phyloP scores from a whole-genome alignment of 768 basidiomycete genomes.

The Mycena galopus region DNA sequence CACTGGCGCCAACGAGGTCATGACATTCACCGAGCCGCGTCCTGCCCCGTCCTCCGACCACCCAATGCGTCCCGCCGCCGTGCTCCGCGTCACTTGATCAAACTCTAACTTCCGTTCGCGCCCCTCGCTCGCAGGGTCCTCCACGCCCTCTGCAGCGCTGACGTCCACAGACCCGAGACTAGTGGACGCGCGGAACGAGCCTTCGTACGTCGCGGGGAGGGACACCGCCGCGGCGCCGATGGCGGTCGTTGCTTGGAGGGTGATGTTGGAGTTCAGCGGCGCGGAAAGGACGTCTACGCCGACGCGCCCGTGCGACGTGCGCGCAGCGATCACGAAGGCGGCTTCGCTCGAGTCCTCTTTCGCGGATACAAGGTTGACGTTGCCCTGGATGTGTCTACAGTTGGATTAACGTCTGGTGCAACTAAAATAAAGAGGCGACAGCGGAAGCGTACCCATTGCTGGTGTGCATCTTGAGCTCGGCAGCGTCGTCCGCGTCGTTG shows the following conservation, averaged over 20 bases:
- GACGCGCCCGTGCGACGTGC: conserved; percentile 15
- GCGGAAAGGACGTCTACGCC: conserved; percentile 10
- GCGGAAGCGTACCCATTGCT: conserved; percentile 25
- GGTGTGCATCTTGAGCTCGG: conserved; percentile 12
- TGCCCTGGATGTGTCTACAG: conserved; percentile 8
- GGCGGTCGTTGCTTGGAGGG: conserved; percentile 15
- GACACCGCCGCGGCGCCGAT: conserved; percentile 1
- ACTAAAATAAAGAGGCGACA: neutral
- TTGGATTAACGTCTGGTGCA: neutral
- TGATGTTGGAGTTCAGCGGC: conserved; percentile 5
- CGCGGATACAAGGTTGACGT: conserved; percentile 20
- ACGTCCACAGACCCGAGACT: neutral
- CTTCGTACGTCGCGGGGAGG: conserved; percentile 27
- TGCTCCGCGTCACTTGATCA: neutral
- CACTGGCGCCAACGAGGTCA: conserved; percentile 14
- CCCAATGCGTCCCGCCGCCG: neutral
- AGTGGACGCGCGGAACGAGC: conserved; percentile 9
- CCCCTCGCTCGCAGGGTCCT: conserved; percentile 25
- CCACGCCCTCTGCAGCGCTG: no score
- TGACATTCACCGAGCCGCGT: conserved; percentile 12
- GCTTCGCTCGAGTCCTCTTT: neutral
- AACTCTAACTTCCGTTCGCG: conserved; percentile 5
- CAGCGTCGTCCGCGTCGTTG: conserved; percentile 2
- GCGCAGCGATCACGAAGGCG: conserved; percentile 20
- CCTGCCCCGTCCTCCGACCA: conserved; percentile 26